Conservation (phyloP, 177 flowering plant genomes). For the Vitis hybrid region DNA sequence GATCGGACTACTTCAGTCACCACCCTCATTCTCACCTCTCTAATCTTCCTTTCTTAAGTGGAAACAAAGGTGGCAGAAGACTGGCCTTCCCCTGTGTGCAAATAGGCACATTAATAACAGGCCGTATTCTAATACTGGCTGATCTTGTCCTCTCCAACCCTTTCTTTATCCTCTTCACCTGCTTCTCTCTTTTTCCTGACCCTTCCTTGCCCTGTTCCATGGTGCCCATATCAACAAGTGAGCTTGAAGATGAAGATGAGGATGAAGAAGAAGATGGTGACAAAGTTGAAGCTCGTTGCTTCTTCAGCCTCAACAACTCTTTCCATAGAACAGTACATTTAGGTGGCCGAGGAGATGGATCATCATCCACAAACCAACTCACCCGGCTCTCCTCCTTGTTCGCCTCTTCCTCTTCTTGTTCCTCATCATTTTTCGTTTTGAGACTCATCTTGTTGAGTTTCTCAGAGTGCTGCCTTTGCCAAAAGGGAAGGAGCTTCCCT, state of each 20-base stretch:
- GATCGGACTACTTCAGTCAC: constrained; percentile 3
- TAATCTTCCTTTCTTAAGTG: constrained; percentile 52
- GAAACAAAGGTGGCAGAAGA: constrained; percentile 61
- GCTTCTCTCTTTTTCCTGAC: constrained; percentile 39
- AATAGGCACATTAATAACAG: constrained; percentile 73
- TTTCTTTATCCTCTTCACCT: constrained; percentile 68
- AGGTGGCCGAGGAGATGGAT: constrained; percentile 94
- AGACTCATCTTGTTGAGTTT: constrained; percentile 47
- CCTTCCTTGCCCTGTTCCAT: constrained; percentile 36
- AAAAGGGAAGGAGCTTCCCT: constrained; percentile 78
- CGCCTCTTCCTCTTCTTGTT: constrained; percentile 18
- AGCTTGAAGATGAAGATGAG: constrained; percentile 57
- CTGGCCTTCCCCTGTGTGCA: constrained; percentile 53
- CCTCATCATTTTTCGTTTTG: constrained; percentile 30
- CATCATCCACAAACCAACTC: constrained; percentile 78
- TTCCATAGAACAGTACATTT: constrained; percentile 91
- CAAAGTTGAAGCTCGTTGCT: constrained; percentile 35
- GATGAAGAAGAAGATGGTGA: constrained; percentile 31
- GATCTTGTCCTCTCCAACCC: constrained; percentile 79
- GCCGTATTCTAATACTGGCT: constrained; percentile 65
- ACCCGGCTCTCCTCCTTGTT: constrained; percentile 30
- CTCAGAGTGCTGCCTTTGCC: constrained; percentile 64
- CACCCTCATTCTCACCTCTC: constrained; percentile 28
- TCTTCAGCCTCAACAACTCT: constrained; percentile 75
- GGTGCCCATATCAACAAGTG: constrained; percentile 31